Evolutionary conservation across 2,329 filamentous ascomycete genomes (phyloP).

Genomic region (Lasiodiplodia citricola): DNA sequence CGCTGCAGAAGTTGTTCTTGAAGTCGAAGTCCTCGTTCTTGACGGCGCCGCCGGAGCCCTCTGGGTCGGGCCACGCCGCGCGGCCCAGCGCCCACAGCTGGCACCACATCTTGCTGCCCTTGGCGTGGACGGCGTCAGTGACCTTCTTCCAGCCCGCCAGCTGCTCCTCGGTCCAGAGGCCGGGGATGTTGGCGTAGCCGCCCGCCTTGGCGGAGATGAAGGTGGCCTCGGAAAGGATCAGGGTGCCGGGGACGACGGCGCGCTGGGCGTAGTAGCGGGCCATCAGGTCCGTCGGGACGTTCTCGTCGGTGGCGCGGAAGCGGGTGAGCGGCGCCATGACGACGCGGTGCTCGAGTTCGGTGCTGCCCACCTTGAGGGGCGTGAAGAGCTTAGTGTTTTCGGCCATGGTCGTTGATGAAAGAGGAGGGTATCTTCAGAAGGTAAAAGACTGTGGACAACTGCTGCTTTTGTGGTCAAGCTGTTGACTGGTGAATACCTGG

Average conservation of each 20-base stretch:
- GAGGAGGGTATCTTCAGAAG: not conserved
- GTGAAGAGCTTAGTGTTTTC: slow-evolving; percentile 34
- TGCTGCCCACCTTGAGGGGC: slow-evolving; percentile 36
- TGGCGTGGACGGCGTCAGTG: slow-evolving; percentile 66
- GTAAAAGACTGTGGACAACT: not conserved
- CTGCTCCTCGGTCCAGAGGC: slow-evolving; percentile 50
- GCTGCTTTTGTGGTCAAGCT: not conserved
- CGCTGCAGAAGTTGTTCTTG: slow-evolving; percentile 40
- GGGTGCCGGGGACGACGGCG: slow-evolving; percentile 37
- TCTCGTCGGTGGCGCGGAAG: slow-evolving; percentile 53
- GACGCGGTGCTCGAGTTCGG: slow-evolving; percentile 36
- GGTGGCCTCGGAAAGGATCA: slow-evolving; percentile 42
- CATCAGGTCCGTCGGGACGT: slow-evolving; percentile 51
- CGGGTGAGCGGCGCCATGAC: slow-evolving; percentile 42
- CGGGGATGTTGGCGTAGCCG: slow-evolving; percentile 37
- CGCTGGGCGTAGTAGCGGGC: slow-evolving; percentile 41
- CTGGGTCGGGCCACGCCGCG: slow-evolving; percentile 49
- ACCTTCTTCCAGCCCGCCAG: slow-evolving; percentile 65
- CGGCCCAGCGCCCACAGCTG: slow-evolving; percentile 69
- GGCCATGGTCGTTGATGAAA: slow-evolving; percentile 10
- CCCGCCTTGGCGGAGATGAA: slow-evolving; percentile 39
- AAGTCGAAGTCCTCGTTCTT: slow-evolving; percentile 36
- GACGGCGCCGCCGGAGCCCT: slow-evolving; percentile 40
- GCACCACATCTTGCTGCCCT: slow-evolving; percentile 64
- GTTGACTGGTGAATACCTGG: not conserved